These are phyloP conservation scores for Knoxdaviesia proteae DNA, from an alignment of 2,329 filamentous ascomycete species.

Conservation along the genomic window DNA sequence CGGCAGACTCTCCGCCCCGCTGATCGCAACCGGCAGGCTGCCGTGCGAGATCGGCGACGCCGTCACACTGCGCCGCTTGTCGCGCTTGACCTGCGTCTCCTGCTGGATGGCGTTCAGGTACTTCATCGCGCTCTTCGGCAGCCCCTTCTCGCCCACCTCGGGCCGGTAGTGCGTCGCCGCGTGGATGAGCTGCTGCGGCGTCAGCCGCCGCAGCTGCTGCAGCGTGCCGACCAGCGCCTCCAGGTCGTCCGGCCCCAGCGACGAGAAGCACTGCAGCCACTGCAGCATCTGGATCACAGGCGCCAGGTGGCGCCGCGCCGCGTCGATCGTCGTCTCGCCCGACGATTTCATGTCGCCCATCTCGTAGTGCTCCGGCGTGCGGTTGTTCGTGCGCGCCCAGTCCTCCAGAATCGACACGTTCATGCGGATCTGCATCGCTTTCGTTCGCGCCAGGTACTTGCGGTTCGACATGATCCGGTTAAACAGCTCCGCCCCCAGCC, in stretches of 20 bases:
- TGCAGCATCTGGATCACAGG: constrained; percentile 87
- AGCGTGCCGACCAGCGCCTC: constrained; percentile 76
- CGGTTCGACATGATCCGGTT: constrained; percentile 95
- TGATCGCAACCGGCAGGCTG: constrained; percentile 8
- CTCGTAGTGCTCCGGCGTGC: constrained; percentile 88
- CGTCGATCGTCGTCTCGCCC: constrained; percentile 72
- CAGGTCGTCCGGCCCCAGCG: constrained; percentile 63
- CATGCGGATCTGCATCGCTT: constrained; percentile 99
- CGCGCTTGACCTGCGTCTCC: constrained; percentile 42
- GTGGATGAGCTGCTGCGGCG: constrained; percentile 75
- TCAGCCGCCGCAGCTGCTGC: constrained; percentile 69
- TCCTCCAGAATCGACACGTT: constrained; percentile 90
- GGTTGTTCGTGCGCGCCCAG: constrained; percentile 85
- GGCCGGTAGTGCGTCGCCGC: constrained; percentile 81
- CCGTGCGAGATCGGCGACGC: constrained; percentile 18
- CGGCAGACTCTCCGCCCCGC: constrained; percentile 13
- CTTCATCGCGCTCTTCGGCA: constrained; percentile 74
- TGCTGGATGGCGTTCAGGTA: constrained; percentile 60
- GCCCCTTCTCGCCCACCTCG: constrained; percentile 83
- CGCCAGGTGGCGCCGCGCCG: constrained; percentile 64
- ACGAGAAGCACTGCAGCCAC: constrained; percentile 96
- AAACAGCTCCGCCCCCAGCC: constrained; percentile 89
- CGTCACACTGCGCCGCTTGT: constrained; percentile 26
- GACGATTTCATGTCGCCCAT: constrained; percentile 69
- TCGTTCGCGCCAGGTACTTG: constrained; percentile 84